phyloP scores from a whole-genome alignment of 805 yeast genomes.

The Candida wancherniae region DNA sequence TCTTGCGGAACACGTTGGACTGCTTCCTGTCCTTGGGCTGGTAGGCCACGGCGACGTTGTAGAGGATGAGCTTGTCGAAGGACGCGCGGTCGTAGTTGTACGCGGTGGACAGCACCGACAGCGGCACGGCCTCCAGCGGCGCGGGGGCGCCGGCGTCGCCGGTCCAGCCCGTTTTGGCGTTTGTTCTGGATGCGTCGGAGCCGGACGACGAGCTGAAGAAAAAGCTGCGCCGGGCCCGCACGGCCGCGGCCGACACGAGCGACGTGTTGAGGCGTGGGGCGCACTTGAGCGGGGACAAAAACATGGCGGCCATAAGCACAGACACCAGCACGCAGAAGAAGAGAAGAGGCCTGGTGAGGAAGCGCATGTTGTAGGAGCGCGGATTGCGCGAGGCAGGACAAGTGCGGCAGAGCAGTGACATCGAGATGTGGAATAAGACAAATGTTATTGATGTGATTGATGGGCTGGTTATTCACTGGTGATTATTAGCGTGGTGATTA shows the following conservation, averaged over 20 bases:
- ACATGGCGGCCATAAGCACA: constrained; percentile 9
- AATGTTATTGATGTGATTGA: too few species aligned
- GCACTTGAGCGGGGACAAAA: constrained; percentile 4
- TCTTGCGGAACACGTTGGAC: constrained; percentile 39
- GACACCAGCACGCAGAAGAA: too few species aligned
- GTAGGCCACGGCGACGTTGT: constrained; percentile 62
- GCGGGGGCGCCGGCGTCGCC: constrained; percentile 12
- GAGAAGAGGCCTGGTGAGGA: constrained; percentile 1
- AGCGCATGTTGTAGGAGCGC: too few species aligned
- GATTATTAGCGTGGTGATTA: too few species aligned
- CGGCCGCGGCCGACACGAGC: neutral
- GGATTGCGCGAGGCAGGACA: too few species aligned
- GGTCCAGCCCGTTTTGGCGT: constrained; percentile 15
- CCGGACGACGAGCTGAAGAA: constrained; percentile 7
- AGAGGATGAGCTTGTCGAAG: constrained; percentile 30
- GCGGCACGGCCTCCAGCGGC: constrained; percentile 2
- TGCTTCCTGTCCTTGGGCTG: constrained; percentile 67
- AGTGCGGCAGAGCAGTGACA: too few species aligned
- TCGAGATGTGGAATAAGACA: too few species aligned
- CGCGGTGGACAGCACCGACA: constrained; percentile 13
- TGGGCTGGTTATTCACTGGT: too few species aligned
- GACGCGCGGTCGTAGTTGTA: constrained; percentile 18
- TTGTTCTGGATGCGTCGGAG: constrained; percentile 10
- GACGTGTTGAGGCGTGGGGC: constrained; percentile 1
- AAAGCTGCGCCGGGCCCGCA: constrained; percentile 5